phyloP scores from a whole-genome alignment of 2,329 filamentous ascomycete species.

The Alternaria atra region DNA sequence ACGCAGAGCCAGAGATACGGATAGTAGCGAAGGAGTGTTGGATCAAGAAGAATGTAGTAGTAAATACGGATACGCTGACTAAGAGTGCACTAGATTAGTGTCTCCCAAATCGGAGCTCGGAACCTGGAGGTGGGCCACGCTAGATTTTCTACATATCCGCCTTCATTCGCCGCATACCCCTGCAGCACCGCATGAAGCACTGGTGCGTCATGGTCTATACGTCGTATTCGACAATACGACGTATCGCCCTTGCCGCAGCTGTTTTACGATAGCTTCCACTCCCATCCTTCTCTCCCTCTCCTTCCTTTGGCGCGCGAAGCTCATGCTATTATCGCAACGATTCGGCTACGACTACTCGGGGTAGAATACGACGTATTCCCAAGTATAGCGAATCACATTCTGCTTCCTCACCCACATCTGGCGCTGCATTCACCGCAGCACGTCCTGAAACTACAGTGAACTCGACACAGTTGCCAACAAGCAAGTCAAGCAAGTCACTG shows the following conservation, averaged over 20 bases:
- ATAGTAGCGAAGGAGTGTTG: not conserved
- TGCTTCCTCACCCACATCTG: no score
- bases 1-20: not conserved
- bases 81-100: not conserved
- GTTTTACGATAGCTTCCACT: not conserved
- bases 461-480: no score
- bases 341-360: not conserved
- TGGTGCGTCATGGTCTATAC: not conserved
- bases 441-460: not conserved
- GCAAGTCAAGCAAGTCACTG: no score
- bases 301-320: no score
- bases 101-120: not conserved
- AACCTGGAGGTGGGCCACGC: not conserved
- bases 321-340: not conserved
- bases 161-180: not conserved
- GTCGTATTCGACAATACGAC: not conserved
- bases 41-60: not conserved
- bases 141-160: not conserved
- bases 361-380: not conserved
- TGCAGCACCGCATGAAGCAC: no score
- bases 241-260: not conserved
- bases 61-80: slow-evolving; percentile 9
- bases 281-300: no score
- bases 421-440: no score
- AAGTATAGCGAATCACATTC: no score